Base-by-base conservation (phyloP, 179 eudicot genomes). In the Camellia oleifera region DNA sequence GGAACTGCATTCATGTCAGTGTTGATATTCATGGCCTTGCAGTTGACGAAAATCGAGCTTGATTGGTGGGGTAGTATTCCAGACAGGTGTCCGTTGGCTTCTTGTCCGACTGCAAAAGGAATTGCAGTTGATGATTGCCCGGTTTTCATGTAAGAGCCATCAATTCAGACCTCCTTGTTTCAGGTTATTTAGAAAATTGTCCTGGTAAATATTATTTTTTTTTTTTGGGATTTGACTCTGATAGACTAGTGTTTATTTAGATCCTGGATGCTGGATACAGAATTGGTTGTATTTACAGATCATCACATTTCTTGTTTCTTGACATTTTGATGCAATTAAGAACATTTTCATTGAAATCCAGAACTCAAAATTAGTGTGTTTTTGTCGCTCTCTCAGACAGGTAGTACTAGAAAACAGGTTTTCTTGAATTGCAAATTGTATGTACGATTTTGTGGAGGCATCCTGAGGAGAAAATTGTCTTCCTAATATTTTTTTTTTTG, bases 1-100 rank as follows among this genome's bases (percentile, higher is more conserved):
- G 97, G 97, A 5, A 86, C 91, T 0, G 95, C 97, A 3, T 92
- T 93, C 74, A 87, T 93, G 88, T 84, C 93, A 3, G 79, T 93
- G 1, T 79, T 90, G 58, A 18, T 91, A 42, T 93, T 88, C 77
- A 69, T 90, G 8, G 46, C 84, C 44, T 60, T 93, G 81, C 92
- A 89, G 42, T 84, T 62, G 68, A 79, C 52, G n/a, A 68, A 77
- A 26, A 81, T 88, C 17, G 72, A 71, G 17, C 56, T 92, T 0
- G 77, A 82, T 13, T 93, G 97, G 96, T 90, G 90, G 92, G 94
- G 94, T 5, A 84, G 79, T 2, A 76, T 69, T 4, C n/a, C 77
- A 5, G 91, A 82, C 56, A 3, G 80, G 5, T 91, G 95, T 72
- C 90, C 89, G 0, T 75, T 90, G 78, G 93, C 93, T 50, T 40